Percentiles rank a stretch among this genome's conserved stretches.
Evolutionary conservation across 2,329 filamentous ascomycete species (phyloP).

Genomic region (Alternaria sp.): DNA sequence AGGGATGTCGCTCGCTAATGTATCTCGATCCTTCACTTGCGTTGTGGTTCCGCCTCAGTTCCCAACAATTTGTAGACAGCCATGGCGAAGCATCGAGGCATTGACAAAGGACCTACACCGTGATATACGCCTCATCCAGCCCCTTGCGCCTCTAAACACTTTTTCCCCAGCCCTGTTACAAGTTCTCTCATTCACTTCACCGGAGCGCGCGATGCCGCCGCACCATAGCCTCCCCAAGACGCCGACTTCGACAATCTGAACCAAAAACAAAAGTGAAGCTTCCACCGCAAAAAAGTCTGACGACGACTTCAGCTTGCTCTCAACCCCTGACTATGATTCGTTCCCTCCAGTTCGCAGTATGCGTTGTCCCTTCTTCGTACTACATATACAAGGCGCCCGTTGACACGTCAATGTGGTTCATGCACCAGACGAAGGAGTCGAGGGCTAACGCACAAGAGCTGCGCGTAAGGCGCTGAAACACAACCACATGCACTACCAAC

Average conservation of each 20-base stretch:
- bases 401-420: constrained; percentile 50
- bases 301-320: constrained; percentile 35
- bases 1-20: constrained; percentile 13
- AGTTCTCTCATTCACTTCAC: constrained; percentile 1
- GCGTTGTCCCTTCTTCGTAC: constrained; percentile 26
- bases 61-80: constrained; percentile 2
- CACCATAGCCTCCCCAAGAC: constrained; percentile 1
- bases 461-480: constrained; percentile 13
- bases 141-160: background rate
- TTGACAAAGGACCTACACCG: background rate
- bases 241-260: background rate
- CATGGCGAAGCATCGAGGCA: background rate
- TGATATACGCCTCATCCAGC: background rate
- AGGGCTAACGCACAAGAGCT: constrained; percentile 4
- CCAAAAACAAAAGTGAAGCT: constrained; percentile 34
- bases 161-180: background rate
- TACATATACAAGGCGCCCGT: constrained; percentile 7
- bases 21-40: background rate
- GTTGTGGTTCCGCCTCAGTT: background rate
- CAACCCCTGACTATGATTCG: constrained; percentile 20
- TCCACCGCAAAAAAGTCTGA: constrained; percentile 15
- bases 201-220: background rate
- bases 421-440: constrained; percentile 22
- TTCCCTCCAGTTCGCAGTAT: constrained; percentile 33
- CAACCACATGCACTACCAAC: constrained; percentile 7